These are phyloP conservation scores for Ceratobasidium sp. DNA, from an alignment of 1,284 basidiomycete species.

Conservation along the genomic window DNA sequence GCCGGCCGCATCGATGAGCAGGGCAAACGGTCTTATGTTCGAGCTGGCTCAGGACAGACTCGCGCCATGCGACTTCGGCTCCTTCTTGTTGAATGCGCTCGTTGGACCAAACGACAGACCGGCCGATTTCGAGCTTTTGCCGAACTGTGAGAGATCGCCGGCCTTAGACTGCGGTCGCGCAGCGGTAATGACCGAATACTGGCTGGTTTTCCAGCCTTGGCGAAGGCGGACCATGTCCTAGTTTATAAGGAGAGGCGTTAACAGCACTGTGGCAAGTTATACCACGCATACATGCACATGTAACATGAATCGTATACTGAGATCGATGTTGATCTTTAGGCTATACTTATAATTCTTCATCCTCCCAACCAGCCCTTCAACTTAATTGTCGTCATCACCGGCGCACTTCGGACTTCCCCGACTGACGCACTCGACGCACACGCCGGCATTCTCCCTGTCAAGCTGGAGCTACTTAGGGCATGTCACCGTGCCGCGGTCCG, in stretches of 20 bases:
- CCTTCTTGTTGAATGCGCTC: constrained; percentile 80
- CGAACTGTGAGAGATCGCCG: constrained; percentile 88
- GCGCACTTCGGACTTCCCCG: too few relatives aligned
- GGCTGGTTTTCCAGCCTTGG: too few relatives aligned
- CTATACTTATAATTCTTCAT: too few relatives aligned
- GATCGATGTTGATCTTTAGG: neutral
- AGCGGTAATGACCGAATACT: too few relatives aligned
- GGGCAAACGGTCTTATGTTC: constrained; percentile 89
- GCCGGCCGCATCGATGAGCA: constrained; percentile 73
- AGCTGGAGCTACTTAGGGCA: neutral
- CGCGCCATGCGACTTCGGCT: constrained; percentile 67
- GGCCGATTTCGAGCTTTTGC: constrained; percentile 79
- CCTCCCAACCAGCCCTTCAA: neutral
- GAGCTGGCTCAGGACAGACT: constrained; percentile 83
- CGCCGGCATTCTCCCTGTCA: too few relatives aligned
- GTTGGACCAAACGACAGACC: constrained; percentile 80
- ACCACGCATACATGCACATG: too few relatives aligned
- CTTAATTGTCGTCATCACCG: neutral
- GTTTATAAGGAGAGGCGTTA: too few relatives aligned
- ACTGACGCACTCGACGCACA: too few relatives aligned
- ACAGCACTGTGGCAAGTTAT: too few relatives aligned
- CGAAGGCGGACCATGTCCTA: too few relatives aligned
- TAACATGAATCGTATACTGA: too few relatives aligned
- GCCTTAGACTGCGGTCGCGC: constrained; percentile 77
- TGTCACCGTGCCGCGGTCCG: constrained; percentile 18